Conservation (phyloP, 208 protist species). For the Leishmania martiniquensis region DNA sequence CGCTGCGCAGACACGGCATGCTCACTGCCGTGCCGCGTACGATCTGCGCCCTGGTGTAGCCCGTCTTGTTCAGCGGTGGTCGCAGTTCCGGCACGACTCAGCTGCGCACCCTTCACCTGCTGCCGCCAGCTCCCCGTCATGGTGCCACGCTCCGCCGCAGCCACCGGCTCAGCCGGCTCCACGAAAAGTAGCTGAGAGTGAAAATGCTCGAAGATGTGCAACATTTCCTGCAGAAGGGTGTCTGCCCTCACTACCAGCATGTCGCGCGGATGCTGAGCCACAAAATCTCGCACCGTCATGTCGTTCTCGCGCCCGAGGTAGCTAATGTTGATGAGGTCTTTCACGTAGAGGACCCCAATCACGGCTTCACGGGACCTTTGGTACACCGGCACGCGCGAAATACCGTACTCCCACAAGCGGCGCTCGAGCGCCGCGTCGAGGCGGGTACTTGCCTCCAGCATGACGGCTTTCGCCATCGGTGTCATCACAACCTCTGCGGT, state of each 20-base stretch:
- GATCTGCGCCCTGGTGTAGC: neutral
- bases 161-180: neutral
- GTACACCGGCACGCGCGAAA: constrained; percentile 79
- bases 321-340: constrained; percentile 60
- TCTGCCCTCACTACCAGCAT: constrained; percentile 47
- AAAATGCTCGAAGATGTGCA: constrained; percentile 60
- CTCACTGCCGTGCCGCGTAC: neutral
- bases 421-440: constrained; percentile 54
- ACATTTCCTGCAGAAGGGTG: constrained; percentile 53
- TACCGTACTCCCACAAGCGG: constrained; percentile 70
- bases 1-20: neutral
- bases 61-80: neutral
- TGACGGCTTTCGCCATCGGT: constrained; percentile 54
- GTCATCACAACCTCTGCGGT: constrained; percentile 57
- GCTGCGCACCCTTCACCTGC: neutral
- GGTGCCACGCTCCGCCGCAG: neutral
- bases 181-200: constrained; percentile 77
- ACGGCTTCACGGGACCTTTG: constrained; percentile 37
- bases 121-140: neutral
- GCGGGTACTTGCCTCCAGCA: constrained; percentile 42
- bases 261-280: constrained; percentile 59
- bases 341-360: constrained; percentile 79
- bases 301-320: constrained; percentile 33
- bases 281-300: constrained; percentile 58
- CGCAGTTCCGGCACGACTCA: neutral